Conservation (phyloP, 179 eudicot genomes). For the Gypsophila paniculata region DNA sequence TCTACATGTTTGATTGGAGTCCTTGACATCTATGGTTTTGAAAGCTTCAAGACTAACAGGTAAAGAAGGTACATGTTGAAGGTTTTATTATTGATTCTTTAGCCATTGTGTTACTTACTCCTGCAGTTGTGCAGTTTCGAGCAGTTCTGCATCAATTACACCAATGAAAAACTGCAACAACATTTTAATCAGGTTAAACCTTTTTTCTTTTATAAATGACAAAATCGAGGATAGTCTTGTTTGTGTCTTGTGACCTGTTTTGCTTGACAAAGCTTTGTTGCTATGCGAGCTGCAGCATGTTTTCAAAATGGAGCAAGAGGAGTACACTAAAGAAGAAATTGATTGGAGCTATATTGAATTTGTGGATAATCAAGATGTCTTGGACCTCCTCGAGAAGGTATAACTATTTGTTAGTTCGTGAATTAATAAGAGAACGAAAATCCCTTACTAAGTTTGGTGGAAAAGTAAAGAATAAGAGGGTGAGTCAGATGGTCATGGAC, state of each 20-base stretch:
- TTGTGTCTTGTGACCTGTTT: slow-evolving; percentile 4
- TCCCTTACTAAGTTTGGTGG: not conserved
- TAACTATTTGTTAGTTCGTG: not conserved
- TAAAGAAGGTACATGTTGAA: slow-evolving; percentile 27
- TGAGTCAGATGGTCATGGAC: not conserved
- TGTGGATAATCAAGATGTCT: slow-evolving; percentile 77
- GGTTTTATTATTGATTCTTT: not conserved
- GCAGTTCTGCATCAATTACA: slow-evolving; percentile 78
- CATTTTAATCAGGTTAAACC: slow-evolving; percentile 68
- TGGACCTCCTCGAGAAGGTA: slow-evolving; percentile 72
- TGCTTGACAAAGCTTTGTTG: slow-evolving; percentile 18
- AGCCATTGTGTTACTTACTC: slow-evolving; percentile 20
- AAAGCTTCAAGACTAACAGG: slow-evolving; percentile 82
- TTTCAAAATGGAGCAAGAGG: slow-evolving; percentile 90
- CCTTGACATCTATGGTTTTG: slow-evolving; percentile 86
- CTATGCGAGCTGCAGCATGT: slow-evolving; percentile 54
- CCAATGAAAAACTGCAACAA: slow-evolving; percentile 81
- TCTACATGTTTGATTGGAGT: slow-evolving; percentile 76
- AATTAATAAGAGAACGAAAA: not conserved
- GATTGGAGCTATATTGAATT: slow-evolving; percentile 86
- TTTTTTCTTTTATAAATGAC: not conserved
- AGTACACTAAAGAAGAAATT: slow-evolving; percentile 73
- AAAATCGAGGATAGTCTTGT: slow-evolving; percentile 1
- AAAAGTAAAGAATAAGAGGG: not conserved
- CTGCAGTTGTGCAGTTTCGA: slow-evolving; percentile 55